phyloP scores from a whole-genome alignment of 768 basidiomycete species.

The Mycena belliarum region DNA sequence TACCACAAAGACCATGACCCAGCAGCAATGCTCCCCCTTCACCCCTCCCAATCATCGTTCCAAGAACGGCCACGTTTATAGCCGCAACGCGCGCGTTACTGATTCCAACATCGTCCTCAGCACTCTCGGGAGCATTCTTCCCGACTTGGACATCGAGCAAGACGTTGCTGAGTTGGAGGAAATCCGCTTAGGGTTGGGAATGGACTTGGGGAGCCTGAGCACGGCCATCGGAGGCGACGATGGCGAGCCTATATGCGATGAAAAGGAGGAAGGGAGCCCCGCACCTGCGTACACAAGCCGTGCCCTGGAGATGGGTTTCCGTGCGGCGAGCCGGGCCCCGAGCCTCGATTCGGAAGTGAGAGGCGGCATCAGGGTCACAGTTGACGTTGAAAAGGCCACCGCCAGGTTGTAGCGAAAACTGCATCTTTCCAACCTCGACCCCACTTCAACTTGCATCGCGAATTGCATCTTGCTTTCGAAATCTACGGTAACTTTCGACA shows the following conservation, averaged over 20 bases:
- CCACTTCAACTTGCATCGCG: conserved; percentile 2
- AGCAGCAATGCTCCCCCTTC: conserved; percentile 54
- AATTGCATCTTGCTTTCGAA: conserved; percentile 13
- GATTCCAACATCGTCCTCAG: conserved; percentile 65
- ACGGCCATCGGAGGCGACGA: conserved; percentile 55
- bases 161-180: conserved; percentile 61
- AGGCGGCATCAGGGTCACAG: conserved; percentile 49
- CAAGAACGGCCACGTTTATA: conserved; percentile 36
- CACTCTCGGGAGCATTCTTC: conserved; percentile 60
- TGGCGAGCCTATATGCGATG: conserved; percentile 43
- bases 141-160: conserved; percentile 51
- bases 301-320: conserved; percentile 51
- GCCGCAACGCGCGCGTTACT: conserved; percentile 51
- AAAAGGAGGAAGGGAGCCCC: conserved; percentile 49
- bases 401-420: conserved; percentile 41
- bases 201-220: conserved; percentile 51
- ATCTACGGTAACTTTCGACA: conserved; percentile 6
- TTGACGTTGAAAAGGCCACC: conserved; percentile 64
- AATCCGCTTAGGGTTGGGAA: conserved; percentile 53
- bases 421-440: background rate
- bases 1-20: conserved; percentile 61
- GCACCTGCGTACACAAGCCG: conserved; percentile 51
- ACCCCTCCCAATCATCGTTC: conserved; percentile 49
- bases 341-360: conserved; percentile 33
- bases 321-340: conserved; percentile 27